Conservation (phyloP, 257 asterid species). For the Mitragyna speciosa region DNA sequence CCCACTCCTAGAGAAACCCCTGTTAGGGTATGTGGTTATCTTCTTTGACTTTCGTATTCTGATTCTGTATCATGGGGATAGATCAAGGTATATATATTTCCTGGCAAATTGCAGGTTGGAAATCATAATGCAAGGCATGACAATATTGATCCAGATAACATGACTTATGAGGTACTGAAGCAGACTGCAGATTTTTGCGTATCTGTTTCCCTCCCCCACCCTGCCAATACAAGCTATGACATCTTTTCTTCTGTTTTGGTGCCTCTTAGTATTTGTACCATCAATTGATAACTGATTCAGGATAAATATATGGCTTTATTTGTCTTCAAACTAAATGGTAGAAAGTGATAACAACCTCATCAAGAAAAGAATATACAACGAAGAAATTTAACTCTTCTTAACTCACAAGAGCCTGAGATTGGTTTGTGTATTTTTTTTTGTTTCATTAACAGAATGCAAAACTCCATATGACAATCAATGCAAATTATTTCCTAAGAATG, state of each 20-base stretch:
- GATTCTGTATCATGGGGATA: constrained; percentile 20
- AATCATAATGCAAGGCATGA: constrained; percentile 51
- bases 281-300: neutral
- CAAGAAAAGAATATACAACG: neutral
- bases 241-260: neutral
- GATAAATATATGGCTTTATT: neutral
- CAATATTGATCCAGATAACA: constrained; percentile 65
- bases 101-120: constrained; percentile 39
- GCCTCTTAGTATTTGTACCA: neutral
- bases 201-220: neutral
- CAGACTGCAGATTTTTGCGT: neutral
- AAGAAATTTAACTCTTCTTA: neutral
- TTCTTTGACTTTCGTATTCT: constrained; percentile 19
- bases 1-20: constrained; percentile 50
- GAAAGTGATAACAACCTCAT: neutral
- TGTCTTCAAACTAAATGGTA: neutral
- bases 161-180: constrained; percentile 73
- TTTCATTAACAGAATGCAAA: neutral
- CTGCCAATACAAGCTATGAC: neutral
- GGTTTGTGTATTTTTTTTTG: neutral
- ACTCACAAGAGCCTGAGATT: neutral
- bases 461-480: neutral
- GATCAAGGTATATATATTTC: constrained; percentile 10
- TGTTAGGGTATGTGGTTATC: constrained; percentile 42
- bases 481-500: neutral